Evolutionary conservation across 306 rosid species (phyloP).

Genomic region (Fragaria nilgerrensis): DNA sequence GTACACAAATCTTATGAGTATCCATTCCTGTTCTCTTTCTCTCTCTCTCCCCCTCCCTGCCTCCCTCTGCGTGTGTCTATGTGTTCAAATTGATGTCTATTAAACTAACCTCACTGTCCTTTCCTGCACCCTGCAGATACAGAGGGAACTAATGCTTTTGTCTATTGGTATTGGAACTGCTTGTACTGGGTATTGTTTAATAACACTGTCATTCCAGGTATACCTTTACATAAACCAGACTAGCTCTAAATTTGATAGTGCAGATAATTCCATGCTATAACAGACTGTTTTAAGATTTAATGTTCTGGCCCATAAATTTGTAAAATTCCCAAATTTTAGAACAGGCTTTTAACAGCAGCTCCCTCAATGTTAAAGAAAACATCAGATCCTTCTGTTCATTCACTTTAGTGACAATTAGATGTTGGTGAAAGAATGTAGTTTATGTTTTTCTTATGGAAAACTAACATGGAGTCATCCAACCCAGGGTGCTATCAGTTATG

Average conservation of each 20-base stretch:
- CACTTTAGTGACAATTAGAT: not conserved
- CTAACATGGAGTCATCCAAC: slow-evolving; percentile 22
- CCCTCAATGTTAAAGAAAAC: not conserved
- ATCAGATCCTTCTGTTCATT: not conserved
- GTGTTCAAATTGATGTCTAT: slow-evolving; percentile 8
- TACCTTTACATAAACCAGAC: not conserved
- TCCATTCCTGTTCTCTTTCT: not conserved
- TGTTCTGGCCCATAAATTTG: slow-evolving; percentile 17
- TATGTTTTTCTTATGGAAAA: not conserved
- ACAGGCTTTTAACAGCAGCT: not conserved
- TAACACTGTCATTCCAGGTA: slow-evolving; percentile 80
- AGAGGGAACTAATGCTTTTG: slow-evolving; percentile 79
- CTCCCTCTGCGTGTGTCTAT: not conserved
- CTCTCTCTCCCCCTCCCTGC: no score
- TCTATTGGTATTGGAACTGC: slow-evolving; percentile 77
- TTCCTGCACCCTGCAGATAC: slow-evolving; percentile 48
- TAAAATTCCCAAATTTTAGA: not conserved
- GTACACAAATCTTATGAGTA: not conserved
- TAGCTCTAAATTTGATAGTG: not conserved
- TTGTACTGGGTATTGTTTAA: slow-evolving; percentile 75
- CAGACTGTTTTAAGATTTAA: not conserved
- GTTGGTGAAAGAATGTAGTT: not conserved
- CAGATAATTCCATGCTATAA: not conserved
- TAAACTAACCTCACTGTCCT: slow-evolving; percentile 19
- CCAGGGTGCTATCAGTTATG: slow-evolving; percentile 89